Percentiles rank a stretch among this genome's conserved stretches.
Conservation (phyloP, 352 stramenopile species). For the Phytopythium mirpurense region DNA sequence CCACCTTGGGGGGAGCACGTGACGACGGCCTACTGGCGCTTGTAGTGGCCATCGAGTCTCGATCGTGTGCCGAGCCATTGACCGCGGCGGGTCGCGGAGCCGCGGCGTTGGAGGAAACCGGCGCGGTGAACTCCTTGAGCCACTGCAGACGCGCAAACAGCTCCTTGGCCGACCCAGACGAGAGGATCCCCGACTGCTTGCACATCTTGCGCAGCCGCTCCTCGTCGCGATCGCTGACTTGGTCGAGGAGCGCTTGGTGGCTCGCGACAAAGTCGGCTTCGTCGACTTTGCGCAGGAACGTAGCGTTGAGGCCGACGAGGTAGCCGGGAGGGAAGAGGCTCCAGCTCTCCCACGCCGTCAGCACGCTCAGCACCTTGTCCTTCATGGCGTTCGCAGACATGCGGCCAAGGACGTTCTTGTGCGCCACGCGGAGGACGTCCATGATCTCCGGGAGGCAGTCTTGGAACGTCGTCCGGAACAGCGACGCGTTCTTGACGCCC, state of each 20-base stretch:
- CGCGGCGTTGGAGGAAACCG: slow-evolving; percentile 11
- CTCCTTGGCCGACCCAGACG: slow-evolving; percentile 32
- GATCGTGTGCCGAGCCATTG: background rate
- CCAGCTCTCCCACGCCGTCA: slow-evolving; percentile 76
- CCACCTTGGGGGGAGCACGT: too few relatives aligned
- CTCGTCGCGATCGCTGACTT: slow-evolving; percentile 26
- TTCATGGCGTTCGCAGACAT: slow-evolving; percentile 82
- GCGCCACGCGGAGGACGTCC: slow-evolving; percentile 36
- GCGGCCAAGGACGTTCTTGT: slow-evolving; percentile 53
- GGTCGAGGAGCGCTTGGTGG: slow-evolving; percentile 9
- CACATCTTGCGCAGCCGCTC: slow-evolving; percentile 66
- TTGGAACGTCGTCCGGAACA: slow-evolving; percentile 86
- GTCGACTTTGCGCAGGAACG: slow-evolving; percentile 69
- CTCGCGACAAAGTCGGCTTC: slow-evolving; percentile 38
- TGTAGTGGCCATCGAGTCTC: background rate
- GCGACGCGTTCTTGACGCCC: slow-evolving; percentile 83
- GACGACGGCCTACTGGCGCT: too few relatives aligned
- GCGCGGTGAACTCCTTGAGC: slow-evolving; percentile 68
- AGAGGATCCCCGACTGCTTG: slow-evolving; percentile 53
- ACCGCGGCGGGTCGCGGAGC: slow-evolving; percentile 1
- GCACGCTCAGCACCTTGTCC: slow-evolving; percentile 71
- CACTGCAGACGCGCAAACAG: slow-evolving; percentile 50
- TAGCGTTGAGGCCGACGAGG: slow-evolving; percentile 75
- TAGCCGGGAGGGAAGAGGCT: slow-evolving; percentile 72
- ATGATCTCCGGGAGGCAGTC: slow-evolving; percentile 74